Percentiles rank a stretch among this genome's conserved stretches.
phyloP scores from a whole-genome alignment of 148 eudicot species.

The Persicaria maculosa region DNA sequence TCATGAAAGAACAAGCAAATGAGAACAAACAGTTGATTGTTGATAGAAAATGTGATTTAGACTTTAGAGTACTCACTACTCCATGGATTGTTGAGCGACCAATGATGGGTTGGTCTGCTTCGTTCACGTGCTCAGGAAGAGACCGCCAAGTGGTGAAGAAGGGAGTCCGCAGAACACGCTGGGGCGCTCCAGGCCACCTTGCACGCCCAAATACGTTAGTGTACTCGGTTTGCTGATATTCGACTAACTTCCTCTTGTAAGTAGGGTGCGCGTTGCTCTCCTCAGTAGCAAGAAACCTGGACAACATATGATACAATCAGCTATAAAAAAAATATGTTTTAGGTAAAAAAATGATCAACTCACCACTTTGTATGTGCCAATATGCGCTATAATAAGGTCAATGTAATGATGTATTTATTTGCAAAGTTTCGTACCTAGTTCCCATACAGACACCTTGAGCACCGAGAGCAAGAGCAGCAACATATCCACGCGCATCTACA shows the following conservation, averaged over 20 bases:
- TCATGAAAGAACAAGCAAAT: conserved; percentile 9
- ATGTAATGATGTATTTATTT: neutral
- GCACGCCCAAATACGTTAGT: conserved; percentile 85
- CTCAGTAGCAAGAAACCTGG: conserved; percentile 73
- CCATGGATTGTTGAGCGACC: conserved; percentile 76
- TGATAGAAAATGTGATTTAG: neutral
- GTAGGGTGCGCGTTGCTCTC: conserved; percentile 87
- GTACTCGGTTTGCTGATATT: conserved; percentile 60
- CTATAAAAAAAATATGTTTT: too few relatives aligned
- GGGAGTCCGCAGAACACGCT: conserved; percentile 68
- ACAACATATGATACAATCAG: neutral
- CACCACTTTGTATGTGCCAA: neutral
- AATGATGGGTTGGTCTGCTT: conserved; percentile 67
- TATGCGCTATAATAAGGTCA: neutral
- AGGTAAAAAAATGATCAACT: too few relatives aligned
- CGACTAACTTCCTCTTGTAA: conserved; percentile 75
- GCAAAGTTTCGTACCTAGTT: conserved; percentile 50
- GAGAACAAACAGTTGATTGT: neutral
- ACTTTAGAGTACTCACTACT: conserved; percentile 27
- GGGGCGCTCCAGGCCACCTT: conserved; percentile 95
- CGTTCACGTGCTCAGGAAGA: conserved; percentile 60
- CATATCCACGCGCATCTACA: conserved; percentile 85
- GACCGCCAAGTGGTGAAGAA: conserved; percentile 57
- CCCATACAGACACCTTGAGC: conserved; percentile 82
- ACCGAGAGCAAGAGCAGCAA: conserved; percentile 91